Evolutionary conservation across 2,329 filamentous ascomycete genomes (phyloP).

Genomic region (Sordariomycetes sp.): DNA sequence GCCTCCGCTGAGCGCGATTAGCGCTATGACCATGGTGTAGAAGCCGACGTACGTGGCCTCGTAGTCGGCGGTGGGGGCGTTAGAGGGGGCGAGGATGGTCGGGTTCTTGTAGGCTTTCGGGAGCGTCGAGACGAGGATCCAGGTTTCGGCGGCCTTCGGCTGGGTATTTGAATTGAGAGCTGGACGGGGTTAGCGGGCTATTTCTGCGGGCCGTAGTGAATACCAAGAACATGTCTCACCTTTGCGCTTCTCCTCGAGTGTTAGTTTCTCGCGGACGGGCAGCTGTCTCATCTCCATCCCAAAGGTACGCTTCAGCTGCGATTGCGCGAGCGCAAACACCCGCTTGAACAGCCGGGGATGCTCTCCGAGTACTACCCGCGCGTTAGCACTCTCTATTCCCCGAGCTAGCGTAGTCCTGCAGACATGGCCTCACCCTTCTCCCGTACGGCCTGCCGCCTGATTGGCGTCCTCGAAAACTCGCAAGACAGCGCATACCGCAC

Average conservation of each 20-base stretch:
- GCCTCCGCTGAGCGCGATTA: conserved; percentile 65
- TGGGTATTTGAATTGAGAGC: conserved; percentile 29
- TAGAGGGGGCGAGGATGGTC: conserved; percentile 54
- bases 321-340: conserved; percentile 68
- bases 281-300: conserved; percentile 91
- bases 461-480: conserved; percentile 47
- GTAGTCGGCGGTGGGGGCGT: conserved; percentile 46
- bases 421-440: conserved; percentile 38
- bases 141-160: conserved; percentile 51
- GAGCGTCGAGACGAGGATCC: conserved; percentile 64
- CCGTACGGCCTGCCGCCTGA: conserved; percentile 47
- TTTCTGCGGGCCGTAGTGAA: background rate
- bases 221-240: conserved; percentile 28
- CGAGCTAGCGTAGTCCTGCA: background rate
- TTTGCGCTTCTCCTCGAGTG: conserved; percentile 63
- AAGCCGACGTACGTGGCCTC: conserved; percentile 75
- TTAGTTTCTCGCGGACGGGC: conserved; percentile 67
- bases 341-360: conserved; percentile 57
- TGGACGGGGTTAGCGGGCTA: background rate
- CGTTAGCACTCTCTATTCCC: background rate
- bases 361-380: conserved; percentile 51
- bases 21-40: conserved; percentile 65
- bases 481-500: conserved; percentile 55
- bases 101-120: conserved; percentile 54
- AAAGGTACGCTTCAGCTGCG: conserved; percentile 56